A percentile compares a stretch with the other conserved stretches of the same genome.
phyloP scores from a whole-genome alignment of 2,329 filamentous ascomycete genomes.

The Epicoccum sorghinum region DNA sequence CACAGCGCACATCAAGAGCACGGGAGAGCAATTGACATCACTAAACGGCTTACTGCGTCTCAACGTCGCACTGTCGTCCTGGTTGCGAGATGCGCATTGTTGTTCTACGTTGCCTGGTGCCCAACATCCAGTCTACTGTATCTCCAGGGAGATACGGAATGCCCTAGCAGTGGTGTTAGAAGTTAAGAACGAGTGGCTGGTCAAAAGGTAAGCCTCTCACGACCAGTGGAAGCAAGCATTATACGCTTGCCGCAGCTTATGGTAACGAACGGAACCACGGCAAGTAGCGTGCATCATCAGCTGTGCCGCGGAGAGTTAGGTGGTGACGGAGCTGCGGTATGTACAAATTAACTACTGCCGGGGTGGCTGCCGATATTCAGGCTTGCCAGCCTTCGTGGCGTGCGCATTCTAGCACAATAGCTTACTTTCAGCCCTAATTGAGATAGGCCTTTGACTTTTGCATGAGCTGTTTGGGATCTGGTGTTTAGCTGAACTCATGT shows the following conservation, averaged over 20 bases:
- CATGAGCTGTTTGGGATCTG: too few relatives aligned
- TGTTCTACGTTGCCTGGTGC: constrained; percentile 4
- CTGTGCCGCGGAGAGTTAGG: neutral
- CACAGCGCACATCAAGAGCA: neutral
- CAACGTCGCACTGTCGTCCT: constrained; percentile 10
- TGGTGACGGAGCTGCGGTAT: neutral
- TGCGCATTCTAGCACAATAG: neutral
- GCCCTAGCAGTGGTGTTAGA: neutral
- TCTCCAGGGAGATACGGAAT: constrained; percentile 12
- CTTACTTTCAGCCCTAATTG: neutral
- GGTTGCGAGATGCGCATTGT: constrained; percentile 8
- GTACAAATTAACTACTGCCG: neutral
- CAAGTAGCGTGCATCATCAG: constrained; percentile 1
- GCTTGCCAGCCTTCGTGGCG: neutral
- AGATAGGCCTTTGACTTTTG: too few relatives aligned
- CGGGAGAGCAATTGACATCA: neutral
- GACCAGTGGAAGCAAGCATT: constrained; percentile 1
- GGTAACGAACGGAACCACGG: constrained; percentile 10
- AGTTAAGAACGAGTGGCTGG: constrained; percentile 7
- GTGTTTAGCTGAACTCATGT: too few relatives aligned
- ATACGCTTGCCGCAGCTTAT: neutral
- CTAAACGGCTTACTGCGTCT: constrained; percentile 4
- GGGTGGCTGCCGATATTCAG: neutral
- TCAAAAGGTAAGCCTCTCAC: neutral
- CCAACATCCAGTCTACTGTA: neutral